Evolutionary conservation across 2,329 filamentous ascomycete species (phyloP).

Genomic region (Neoscytalidium dimidiatum): DNA sequence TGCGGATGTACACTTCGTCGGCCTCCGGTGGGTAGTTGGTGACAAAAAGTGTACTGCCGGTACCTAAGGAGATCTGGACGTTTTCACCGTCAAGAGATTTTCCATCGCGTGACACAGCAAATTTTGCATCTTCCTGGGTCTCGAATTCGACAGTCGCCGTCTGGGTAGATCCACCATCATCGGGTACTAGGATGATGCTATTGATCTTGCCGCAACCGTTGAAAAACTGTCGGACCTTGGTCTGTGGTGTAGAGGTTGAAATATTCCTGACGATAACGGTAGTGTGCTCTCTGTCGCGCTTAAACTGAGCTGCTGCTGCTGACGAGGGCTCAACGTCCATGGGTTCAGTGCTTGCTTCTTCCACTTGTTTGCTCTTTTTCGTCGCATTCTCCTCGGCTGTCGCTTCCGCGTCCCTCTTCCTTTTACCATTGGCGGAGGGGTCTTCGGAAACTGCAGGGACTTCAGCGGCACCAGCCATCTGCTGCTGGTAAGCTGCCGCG

Average conservation of each 20-base stretch:
- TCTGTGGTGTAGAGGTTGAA: conserved; percentile 68
- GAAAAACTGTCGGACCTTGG: conserved; percentile 84
- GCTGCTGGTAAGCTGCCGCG: conserved; percentile 41
- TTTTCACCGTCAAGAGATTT: conserved; percentile 75
- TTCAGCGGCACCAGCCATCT: conserved; percentile 28
- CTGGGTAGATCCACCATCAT: conserved; percentile 54
- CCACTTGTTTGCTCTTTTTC: conserved; percentile 66
- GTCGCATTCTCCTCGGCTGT: conserved; percentile 53
- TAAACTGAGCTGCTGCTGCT: conserved; percentile 22
- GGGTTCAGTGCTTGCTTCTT: conserved; percentile 26
- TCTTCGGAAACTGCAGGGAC: conserved; percentile 25
- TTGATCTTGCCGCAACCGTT: conserved; percentile 85
- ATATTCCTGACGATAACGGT: conserved; percentile 80
- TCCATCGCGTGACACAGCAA: conserved; percentile 77
- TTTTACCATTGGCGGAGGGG: conserved; percentile 54
- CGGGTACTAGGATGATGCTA: conserved; percentile 68
- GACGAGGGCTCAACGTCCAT: conserved; percentile 20
- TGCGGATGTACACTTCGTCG: conserved; percentile 67
- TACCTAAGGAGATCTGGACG: conserved; percentile 73
- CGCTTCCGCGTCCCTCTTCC: conserved; percentile 70
- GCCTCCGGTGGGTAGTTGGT: conserved; percentile 84
- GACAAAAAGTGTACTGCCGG: conserved; percentile 81
- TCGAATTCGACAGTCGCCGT: conserved; percentile 86
- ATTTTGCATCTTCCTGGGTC: conserved; percentile 74
- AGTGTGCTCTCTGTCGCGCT: conserved; percentile 84